Conservation (phyloP, 441 rosid genomes). For the Theobroma grandiflorum region DNA sequence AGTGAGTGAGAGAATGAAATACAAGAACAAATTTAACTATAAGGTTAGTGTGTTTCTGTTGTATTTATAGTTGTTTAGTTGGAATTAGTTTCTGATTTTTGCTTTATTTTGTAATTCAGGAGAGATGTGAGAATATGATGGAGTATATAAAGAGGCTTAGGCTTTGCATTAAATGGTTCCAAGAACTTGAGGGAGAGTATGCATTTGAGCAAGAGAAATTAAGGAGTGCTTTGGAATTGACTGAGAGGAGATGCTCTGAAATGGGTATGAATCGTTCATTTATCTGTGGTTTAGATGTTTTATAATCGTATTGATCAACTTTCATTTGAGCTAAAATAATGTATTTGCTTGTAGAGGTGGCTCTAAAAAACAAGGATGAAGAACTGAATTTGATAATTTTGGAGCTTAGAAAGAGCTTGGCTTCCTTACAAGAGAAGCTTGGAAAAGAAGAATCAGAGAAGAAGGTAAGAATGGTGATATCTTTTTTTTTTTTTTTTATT, state of each 20-base stretch:
- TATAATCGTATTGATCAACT: background rate
- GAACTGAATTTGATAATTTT: slow-evolving; percentile 58
- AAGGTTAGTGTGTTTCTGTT: slow-evolving; percentile 55
- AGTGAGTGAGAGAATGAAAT: slow-evolving; percentile 60
- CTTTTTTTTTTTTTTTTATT: background rate
- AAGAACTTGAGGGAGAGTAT: slow-evolving; percentile 70
- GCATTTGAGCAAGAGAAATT: slow-evolving; percentile 70
- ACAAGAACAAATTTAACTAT: slow-evolving; percentile 76
- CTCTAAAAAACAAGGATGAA: slow-evolving; percentile 54
- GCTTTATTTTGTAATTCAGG: slow-evolving; percentile 48
- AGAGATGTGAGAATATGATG: slow-evolving; percentile 70
- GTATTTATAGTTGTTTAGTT: background rate
- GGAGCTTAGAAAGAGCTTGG: slow-evolving; percentile 58
- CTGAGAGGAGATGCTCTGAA: slow-evolving; percentile 62
- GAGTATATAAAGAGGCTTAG: slow-evolving; percentile 71
- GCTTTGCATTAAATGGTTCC: slow-evolving; percentile 78
- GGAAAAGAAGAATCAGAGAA: slow-evolving; percentile 61
- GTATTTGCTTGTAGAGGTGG: slow-evolving; percentile 49
- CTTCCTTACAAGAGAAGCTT: slow-evolving; percentile 57
- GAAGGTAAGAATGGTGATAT: slow-evolving; percentile 43
- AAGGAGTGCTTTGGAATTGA: slow-evolving; percentile 54
- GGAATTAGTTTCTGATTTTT: slow-evolving; percentile 3
- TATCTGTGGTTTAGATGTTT: slow-evolving; percentile 1
- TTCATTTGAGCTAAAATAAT: slow-evolving; percentile 22
- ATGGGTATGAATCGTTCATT: slow-evolving; percentile 46